Conservation (phyloP, 257 asterid species). For the Rubia yunnanensis region DNA sequence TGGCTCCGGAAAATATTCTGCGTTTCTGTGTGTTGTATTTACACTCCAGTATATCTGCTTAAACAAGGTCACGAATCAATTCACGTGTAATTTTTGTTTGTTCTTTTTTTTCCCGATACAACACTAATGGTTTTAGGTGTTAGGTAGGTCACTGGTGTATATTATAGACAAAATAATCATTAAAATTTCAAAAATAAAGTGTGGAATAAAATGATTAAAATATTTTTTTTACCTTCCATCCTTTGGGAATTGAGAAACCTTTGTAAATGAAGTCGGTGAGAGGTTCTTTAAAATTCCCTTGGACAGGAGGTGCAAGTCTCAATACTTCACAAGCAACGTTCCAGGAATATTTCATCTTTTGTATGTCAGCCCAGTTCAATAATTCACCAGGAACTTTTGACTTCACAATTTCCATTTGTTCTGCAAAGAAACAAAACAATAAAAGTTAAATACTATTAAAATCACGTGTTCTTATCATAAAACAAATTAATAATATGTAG, state of each 20-base stretch:
- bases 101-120: too few species aligned
- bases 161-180: too few species aligned
- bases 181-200: too few species aligned
- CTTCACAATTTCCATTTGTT: slow-evolving; percentile 51
- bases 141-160: too few species aligned
- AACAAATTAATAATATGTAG: too few species aligned
- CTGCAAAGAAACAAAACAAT: slow-evolving; percentile 20
- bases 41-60: slow-evolving; percentile 50
- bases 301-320: slow-evolving; percentile 54
- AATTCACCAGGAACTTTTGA: slow-evolving; percentile 44
- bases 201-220: too few species aligned
- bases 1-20: slow-evolving; percentile 37
- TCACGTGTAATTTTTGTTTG: too few species aligned
- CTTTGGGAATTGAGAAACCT: slow-evolving; percentile 56
- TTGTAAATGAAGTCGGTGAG: slow-evolving; percentile 38
- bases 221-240: slow-evolving; percentile 71
- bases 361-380: slow-evolving; percentile 48
- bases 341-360: slow-evolving; percentile 61
- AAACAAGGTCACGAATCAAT: neutral
- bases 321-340: slow-evolving; percentile 56
- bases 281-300: slow-evolving; percentile 57
- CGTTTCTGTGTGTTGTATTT: slow-evolving; percentile 37
- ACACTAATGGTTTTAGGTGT: too few species aligned
- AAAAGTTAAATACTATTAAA: too few species aligned
- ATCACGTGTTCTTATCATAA: too few species aligned